Conservation (phyloP, 257 asterid species). For the Plantago major region DNA sequence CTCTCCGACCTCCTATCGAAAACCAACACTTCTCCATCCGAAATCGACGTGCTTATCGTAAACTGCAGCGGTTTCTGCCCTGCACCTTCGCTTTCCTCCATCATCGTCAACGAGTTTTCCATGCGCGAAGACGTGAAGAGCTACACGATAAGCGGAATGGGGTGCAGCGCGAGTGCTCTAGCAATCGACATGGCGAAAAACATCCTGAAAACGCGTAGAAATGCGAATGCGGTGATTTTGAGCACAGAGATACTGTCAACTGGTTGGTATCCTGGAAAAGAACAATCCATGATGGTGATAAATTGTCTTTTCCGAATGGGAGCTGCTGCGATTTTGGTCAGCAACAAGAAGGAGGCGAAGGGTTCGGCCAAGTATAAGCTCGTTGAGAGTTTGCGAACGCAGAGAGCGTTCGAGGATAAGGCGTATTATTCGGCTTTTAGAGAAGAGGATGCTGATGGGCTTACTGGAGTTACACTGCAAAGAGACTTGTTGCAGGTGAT, state of each 20-base stretch:
- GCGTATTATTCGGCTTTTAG: constrained; percentile 53
- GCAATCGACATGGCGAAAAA: constrained; percentile 60
- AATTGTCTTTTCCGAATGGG: constrained; percentile 82
- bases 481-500: constrained; percentile 54
- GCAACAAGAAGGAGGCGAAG: constrained; percentile 41
- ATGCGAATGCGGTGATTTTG: constrained; percentile 54
- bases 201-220: constrained; percentile 38
- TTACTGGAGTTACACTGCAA: constrained; percentile 59
- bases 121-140: constrained; percentile 65
- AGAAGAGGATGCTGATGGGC: constrained; percentile 71
- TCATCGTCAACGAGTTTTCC: constrained; percentile 37
- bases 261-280: constrained; percentile 83
- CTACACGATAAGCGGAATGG: constrained; percentile 78
- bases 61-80: constrained; percentile 97
- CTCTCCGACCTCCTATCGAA: constrained; percentile 46
- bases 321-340: constrained; percentile 55
- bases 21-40: constrained; percentile 34
- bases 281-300: constrained; percentile 45
- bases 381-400: constrained; percentile 45
- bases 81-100: constrained; percentile 59
- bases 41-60: constrained; percentile 66
- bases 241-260: constrained; percentile 80
- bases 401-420: constrained; percentile 67
- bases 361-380: constrained; percentile 50
- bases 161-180: constrained; percentile 80